Evolutionary conservation across 2,329 filamentous ascomycete genomes (phyloP), one percentile per base, ranked within the genome.

Genomic region (Penicillium psychrosexuale): DNA sequence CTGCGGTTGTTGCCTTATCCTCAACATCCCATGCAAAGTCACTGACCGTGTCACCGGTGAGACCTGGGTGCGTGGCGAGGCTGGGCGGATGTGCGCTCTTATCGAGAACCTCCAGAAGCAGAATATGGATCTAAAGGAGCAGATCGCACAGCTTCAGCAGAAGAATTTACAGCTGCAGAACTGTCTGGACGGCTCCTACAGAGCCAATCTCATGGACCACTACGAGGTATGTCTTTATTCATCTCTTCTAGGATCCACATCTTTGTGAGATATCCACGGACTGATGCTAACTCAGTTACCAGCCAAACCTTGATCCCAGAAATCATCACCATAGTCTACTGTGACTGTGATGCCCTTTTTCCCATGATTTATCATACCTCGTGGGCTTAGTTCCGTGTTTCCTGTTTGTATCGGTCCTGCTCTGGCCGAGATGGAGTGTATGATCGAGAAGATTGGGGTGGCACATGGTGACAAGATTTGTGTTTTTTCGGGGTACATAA

Each of bases 1-100:
- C 13, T 70, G 68, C 31, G 49, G 30, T 2, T 58, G 61, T 8
- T 69, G 65, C 42, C 12, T 38, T 13, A 31, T 43, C 8, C 39
- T 27, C 2, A 48, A 55, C 9, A 11, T 59, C 0, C 42, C 51
- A 1, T 72, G 69, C 47, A 55, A 48, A 5, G 54, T 61, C 6
- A 68, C 67, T n/a, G 63, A 69, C 45, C 61, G 55, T 8, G 58
- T 65, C 17, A 66, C 62, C 7, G 60, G 59, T 3, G 47, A 57
- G 22, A 61, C 62, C 1, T 51, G 49, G 28, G 47, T 48, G 3
- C 68, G 68, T 15, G 67, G 68, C 30, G 60, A 58, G 31, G 19
- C 57, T 8, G 47, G 51, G 12, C 19, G n/a, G 1, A 57, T 68
- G 24, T 44, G 45, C 6, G 17, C 33, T 5, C 50, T 61, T 15